Base-by-base conservation (phyloP, 2,329 filamentous ascomycete genomes). In the Helotiales sp. region DNA sequence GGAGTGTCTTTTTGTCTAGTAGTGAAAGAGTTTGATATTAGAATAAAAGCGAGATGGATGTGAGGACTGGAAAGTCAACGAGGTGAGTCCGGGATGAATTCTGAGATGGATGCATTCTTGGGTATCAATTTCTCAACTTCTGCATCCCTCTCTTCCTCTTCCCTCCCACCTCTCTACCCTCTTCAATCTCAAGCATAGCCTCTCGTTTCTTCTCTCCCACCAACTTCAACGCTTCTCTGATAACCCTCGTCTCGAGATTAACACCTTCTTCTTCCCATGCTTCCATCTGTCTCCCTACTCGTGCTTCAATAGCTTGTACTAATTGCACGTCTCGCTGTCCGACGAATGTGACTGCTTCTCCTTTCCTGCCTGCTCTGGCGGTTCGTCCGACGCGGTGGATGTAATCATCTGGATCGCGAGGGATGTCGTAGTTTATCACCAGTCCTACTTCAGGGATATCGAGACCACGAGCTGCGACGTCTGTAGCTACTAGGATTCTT, bases 361-460 rank as follows among this genome's bases (percentile, higher is more conserved):
- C 95, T 53, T 80, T 81, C 44, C 92, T 84, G 0, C 95, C 95
- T 0, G 95, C 95, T 82, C 95, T 87, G 3, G 95, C 95, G 12
- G 95, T 99, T 75, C 95, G 88, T 72, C 95, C 95, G 51, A 97
- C 93, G 12, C 95, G 86, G 77, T 99, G 95, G 64, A 99, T 95
- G 73, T 99, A 99, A 74, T 97, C 93, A 72, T 97, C 93, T 2
- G 93, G 91, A 70, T 97, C 91, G n/a, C 93, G 86, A 0, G 95
- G 95, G 0, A 99, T 85, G 71, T 99, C 95, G 74, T 93, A 99
- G 75, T 99, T 98, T 70, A 99, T 78, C 2, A 99, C 95, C 15
- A 98, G 76, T 54, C 84, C 88, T 6, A 98, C 93, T 65, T 92
- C 90, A 1, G 93, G 93, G 61, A 99, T 97, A 76, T 99, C 95